phyloP scores from a whole-genome alignment of 495 filamentous ascomycete genomes.

The Penicillium maclennaniae region DNA sequence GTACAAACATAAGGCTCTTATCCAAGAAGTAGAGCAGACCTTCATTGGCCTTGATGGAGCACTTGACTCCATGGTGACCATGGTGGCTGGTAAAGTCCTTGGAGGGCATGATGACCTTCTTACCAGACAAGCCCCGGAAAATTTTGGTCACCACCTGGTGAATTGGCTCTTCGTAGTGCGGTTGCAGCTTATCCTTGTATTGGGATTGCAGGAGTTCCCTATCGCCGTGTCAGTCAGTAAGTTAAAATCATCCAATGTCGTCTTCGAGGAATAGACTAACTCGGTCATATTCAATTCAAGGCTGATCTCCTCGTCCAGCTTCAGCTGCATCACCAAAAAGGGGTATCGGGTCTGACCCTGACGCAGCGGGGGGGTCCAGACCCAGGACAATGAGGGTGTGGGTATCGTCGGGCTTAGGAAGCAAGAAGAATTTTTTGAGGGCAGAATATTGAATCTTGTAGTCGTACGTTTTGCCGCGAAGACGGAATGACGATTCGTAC shows the following conservation, averaged over 20 bases:
- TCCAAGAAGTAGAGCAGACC: slow-evolving; percentile 96
- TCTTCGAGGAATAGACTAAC: slow-evolving; percentile 42
- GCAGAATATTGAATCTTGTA: slow-evolving; percentile 99
- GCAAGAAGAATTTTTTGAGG: slow-evolving; percentile 97
- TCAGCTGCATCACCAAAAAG: slow-evolving; percentile 99
- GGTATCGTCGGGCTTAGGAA: slow-evolving; percentile 95
- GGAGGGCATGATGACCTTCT: slow-evolving; percentile 89
- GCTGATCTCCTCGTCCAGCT: slow-evolving; percentile 94
- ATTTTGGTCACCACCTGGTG: slow-evolving; percentile 89
- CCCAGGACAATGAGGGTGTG: slow-evolving; percentile 94
- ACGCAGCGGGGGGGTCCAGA: slow-evolving; percentile 85
- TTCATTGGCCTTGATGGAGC: slow-evolving; percentile 98
- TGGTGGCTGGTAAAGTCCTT: slow-evolving; percentile 93
- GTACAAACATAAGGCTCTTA: slow-evolving; percentile 98
- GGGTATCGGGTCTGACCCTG: slow-evolving; percentile 98
- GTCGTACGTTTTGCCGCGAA: slow-evolving; percentile 98
- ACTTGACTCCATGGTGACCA: slow-evolving; percentile 92
- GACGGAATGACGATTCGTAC: slow-evolving; percentile 96
- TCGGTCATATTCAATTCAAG: slow-evolving; percentile 98
- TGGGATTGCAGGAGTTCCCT: slow-evolving; percentile 66
- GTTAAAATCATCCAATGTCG: neutral
- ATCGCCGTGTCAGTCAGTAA: slow-evolving; percentile 13
- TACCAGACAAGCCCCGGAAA: slow-evolving; percentile 88
- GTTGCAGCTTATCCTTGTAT: slow-evolving; percentile 82
- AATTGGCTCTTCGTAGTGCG: slow-evolving; percentile 87